These are phyloP conservation scores for Amphicarpaea edgeworthii DNA, from an alignment of 306 rosid species.

Conservation along the genomic window DNA sequence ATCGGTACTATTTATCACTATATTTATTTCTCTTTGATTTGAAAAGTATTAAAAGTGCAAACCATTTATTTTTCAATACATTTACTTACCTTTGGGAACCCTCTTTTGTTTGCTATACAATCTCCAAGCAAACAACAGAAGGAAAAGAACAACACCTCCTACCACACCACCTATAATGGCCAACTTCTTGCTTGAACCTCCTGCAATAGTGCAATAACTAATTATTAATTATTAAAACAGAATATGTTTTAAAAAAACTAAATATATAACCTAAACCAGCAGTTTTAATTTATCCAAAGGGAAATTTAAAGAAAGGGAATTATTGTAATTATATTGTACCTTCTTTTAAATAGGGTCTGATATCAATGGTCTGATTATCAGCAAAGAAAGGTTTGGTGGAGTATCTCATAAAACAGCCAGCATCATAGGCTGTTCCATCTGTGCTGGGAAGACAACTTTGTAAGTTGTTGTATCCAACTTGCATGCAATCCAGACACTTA, in stretches of 20 bases:
- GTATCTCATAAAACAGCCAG: slow-evolving; percentile 69
- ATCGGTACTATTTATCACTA: not conserved
- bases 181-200: slow-evolving; percentile 55
- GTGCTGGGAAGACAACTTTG: slow-evolving; percentile 55
- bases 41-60: not conserved
- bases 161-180: slow-evolving; percentile 63
- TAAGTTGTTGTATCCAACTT: slow-evolving; percentile 47
- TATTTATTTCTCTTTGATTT: not conserved
- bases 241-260: not conserved
- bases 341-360: slow-evolving; percentile 44
- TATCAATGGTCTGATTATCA: slow-evolving; percentile 22
- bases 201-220: not conserved
- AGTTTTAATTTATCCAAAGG: not conserved
- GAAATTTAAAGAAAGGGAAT: not conserved
- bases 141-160: slow-evolving; percentile 56
- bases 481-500: slow-evolving; percentile 59
- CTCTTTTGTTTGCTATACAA: slow-evolving; percentile 44
- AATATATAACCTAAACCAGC: not conserved
- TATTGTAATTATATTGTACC: not conserved
- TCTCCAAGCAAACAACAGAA: slow-evolving; percentile 49
- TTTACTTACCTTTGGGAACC: slow-evolving; percentile 53
- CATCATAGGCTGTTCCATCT: slow-evolving; percentile 64
- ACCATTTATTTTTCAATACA: not conserved
- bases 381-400: not conserved
- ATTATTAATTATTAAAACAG: not conserved